Percentiles rank a stretch among this genome's conserved stretches.
Evolutionary conservation across 805 yeast species (phyloP).

Genomic region (Wickerhamiella nectarea): DNA sequence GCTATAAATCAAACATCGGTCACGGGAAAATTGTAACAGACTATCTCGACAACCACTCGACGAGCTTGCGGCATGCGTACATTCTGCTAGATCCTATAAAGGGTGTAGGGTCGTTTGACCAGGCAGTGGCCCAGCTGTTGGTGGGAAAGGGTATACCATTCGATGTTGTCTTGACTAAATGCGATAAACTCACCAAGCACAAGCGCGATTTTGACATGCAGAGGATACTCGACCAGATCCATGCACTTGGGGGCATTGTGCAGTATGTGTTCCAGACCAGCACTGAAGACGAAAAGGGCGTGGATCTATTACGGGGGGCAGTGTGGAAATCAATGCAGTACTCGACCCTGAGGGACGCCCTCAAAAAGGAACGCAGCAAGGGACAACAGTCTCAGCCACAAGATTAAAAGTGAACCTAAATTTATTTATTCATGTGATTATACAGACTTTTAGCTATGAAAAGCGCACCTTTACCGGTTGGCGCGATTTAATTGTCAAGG

Average conservation of each 20-base stretch:
- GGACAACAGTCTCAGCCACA: too few species aligned
- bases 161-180: constrained; percentile 65
- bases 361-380: too few species aligned
- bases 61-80: constrained; percentile 43
- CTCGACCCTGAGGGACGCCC: neutral
- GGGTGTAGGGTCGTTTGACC: constrained; percentile 49
- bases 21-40: constrained; percentile 62
- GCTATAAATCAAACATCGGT: constrained; percentile 44
- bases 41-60: constrained; percentile 40
- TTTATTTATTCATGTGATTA: neutral
- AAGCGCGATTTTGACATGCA: neutral
- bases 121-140: constrained; percentile 37
- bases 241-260: neutral
- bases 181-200: constrained; percentile 31
- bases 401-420: too few species aligned
- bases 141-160: constrained; percentile 46
- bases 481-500: constrained; percentile 5
- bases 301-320: constrained; percentile 2
- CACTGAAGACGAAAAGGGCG: neutral
- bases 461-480: constrained; percentile 1
- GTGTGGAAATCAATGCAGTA: constrained; percentile 23
- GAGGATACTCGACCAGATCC: neutral
- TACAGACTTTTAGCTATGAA: constrained; percentile 1
- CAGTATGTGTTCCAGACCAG: neutral
- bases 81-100: constrained; percentile 46